Evolutionary conservation across 2,329 filamentous ascomycete species (phyloP), one percentile per base, ranked within the genome.

Genomic region (Neonectria hederae): DNA sequence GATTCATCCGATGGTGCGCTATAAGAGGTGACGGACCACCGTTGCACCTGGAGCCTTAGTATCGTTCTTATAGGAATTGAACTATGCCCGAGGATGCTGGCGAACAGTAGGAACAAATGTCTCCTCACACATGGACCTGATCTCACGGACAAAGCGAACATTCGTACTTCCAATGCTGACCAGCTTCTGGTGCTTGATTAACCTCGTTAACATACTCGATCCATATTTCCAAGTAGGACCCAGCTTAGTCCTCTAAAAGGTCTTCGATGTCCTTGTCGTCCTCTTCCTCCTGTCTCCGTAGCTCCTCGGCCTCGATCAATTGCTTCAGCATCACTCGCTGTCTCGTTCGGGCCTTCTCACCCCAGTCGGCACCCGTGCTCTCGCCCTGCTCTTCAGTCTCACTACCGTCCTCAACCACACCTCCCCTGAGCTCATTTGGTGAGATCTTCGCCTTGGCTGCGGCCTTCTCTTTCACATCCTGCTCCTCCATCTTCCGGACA

Each of bases 261-360:
- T 94, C 89, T 75, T 89, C 86, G 70, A 94, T 90, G 76, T 94
- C 90, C 79, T 91, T 90, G 76, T 93, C 90, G 65, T 90, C 88
- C 69, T 92, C 84, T 63, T 90, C 87, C 70, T 90, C 88, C 54
- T 81, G 76, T 72, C 87, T 84, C 69, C 84, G 81, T 70, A 87
- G 78, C 79, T 87, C 82, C 79, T 92, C 90, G 69, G 83, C 85
- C 72, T 89, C 88, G 65, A 92, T 77, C 73, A 91, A 76, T 74
- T 88, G 86, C 82, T 88, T 89, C 65, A 92, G 81, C 77, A 91
- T 84, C 69, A 86, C 84, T 74, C 90, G 85, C 81, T 93, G 90
- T 71, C 90, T 85, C 76, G 87, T 86, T 68, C 90, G 83, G 10
- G 91, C 90, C 80, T 88, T 91, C 79, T 89, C 88, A 48, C 91